Conservation (phyloP, 2,329 filamentous ascomycete species). For the Exophiala sp. region DNA sequence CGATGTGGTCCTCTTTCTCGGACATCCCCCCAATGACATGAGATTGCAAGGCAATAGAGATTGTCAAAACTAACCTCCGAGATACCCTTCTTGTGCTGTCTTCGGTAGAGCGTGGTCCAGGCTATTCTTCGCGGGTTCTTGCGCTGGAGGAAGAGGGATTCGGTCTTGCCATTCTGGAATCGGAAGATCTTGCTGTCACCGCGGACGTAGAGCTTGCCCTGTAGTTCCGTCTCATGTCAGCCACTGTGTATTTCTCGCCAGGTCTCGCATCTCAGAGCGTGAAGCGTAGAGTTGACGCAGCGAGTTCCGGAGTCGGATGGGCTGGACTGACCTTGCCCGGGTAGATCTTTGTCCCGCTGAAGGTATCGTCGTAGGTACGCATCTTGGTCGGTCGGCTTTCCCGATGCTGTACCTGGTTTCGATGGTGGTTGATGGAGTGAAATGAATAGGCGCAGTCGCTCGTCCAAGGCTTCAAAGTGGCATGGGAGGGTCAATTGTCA, state of each 20-base stretch:
- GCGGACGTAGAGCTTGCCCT: slow-evolving; percentile 99
- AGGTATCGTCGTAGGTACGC: slow-evolving; percentile 73
- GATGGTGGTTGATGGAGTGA: slow-evolving; percentile 7
- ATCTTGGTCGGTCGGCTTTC: slow-evolving; percentile 50
- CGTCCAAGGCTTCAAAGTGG: neutral
- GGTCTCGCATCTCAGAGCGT: neutral
- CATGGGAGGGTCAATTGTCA: neutral
- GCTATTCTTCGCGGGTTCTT: slow-evolving; percentile 99
- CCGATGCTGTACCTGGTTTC: slow-evolving; percentile 24
- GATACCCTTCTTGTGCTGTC: slow-evolving; percentile 99
- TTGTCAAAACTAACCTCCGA: slow-evolving; percentile 76
- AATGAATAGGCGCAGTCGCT: slow-evolving; percentile 2
- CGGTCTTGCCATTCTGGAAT: slow-evolving; percentile 99
- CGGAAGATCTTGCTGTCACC: slow-evolving; percentile 99
- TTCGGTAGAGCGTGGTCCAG: slow-evolving; percentile 96
- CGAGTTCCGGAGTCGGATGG: neutral
- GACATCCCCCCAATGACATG: neutral
- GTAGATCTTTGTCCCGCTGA: slow-evolving; percentile 74
- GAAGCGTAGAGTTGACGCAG: neutral
- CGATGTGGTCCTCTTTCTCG: neutral
- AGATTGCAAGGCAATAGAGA: neutral
- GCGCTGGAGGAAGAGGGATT: slow-evolving; percentile 99
- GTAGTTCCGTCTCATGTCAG: slow-evolving; percentile 20
- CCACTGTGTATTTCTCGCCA: neutral
- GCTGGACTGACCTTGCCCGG: slow-evolving; percentile 63